A percentile compares a stretch with the other conserved stretches of the same genome.
Conservation (phyloP, 78 protist genomes). For the Cavenderia fasciculata region DNA sequence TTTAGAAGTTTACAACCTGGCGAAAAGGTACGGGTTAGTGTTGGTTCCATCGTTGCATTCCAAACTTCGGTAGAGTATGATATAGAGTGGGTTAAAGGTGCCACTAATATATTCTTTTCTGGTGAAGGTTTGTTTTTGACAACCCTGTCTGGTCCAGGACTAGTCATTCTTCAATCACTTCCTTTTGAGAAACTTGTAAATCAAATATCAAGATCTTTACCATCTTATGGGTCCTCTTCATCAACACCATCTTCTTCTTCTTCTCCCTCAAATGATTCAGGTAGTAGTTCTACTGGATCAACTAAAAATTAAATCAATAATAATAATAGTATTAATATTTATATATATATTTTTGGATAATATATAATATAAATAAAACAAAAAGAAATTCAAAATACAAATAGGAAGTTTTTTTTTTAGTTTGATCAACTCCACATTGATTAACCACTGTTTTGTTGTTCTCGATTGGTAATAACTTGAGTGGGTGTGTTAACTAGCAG, state of each 20-base stretch:
- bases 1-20: background rate
- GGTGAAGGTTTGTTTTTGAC: constrained; percentile 61
- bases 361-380: no score
- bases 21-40: constrained; percentile 32
- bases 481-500: no score
- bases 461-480: no score
- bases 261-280: background rate
- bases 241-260: constrained; percentile 21
- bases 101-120: constrained; percentile 35
- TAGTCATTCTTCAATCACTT: constrained; percentile 29
- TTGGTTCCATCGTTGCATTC: constrained; percentile 65
- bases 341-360: no score
- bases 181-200: constrained; percentile 68
- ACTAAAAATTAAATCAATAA: no score
- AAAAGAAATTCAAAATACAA: no score
- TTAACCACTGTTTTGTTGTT: no score
- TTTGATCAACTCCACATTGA: no score
- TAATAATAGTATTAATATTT: no score
- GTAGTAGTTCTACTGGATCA: background rate
- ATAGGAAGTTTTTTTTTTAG: no score
- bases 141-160: constrained; percentile 44
- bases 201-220: background rate
- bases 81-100: constrained; percentile 38
- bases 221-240: background rate
- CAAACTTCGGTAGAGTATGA: constrained; percentile 21